Evolutionary conservation across 1,284 basidiomycete species (phyloP), one percentile per base, ranked within the genome.

Genomic region (Ganoderma lucidum): DNA sequence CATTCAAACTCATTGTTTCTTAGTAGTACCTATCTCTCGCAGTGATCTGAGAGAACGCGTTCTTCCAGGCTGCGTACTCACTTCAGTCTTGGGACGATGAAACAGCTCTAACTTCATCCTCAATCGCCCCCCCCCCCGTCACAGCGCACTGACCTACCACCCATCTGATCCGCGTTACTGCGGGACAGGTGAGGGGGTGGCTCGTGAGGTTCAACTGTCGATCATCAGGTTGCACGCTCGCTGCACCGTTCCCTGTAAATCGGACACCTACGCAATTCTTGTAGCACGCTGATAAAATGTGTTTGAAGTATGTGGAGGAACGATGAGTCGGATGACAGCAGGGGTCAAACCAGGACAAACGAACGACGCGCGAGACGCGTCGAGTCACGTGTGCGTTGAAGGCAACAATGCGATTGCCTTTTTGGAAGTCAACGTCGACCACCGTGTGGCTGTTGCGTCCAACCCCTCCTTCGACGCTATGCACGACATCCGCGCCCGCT

Each of bases 361-460:
- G 6, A 23, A 23, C 6, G 44, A 8, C 44, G 63, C 63, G 63
- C 61, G 63, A 30, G 12, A 56, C 68, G 59, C 44, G 65, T 45
- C 9, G n/a, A 41, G 56, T 73, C 72, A 73, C 72, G 72, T 73
- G 72, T 64, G 23, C 28, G 70, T 62, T 65, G 41, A 63, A 62
- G 63, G 58, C 59, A 63, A 65, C 59, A 68, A 64, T 53, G 64
- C 56, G 42, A 64, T 73, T 70, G 56, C 69, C 39, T 55, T 59
- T 42, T 66, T 62, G 66, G 67, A 53, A 63, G 51, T 51, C 64
- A 63, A 69, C 68, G 14, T 65, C 48, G 30, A 65, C 63, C 44
- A 51, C 56, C 30, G 68, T 69, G 60, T 69, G 60, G 68, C 64
- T 65, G 32, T 35, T 28, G 44, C 44, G 41, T 45, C 62, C 62